Conservation (phyloP, 768 basidiomycete genomes). For the Astraeus odoratus region DNA sequence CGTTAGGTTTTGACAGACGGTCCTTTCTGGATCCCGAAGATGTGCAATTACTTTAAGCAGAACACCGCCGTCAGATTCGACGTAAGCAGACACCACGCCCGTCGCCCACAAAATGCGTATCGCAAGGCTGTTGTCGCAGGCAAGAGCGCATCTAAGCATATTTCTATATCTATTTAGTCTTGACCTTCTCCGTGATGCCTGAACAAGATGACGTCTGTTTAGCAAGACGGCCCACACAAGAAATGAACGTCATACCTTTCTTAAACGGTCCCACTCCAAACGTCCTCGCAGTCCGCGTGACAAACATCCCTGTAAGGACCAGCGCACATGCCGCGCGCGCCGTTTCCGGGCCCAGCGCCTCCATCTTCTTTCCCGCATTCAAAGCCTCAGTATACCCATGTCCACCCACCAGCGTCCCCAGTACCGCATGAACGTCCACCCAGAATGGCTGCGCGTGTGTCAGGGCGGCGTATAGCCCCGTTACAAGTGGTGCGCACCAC, state of each 20-base stretch:
- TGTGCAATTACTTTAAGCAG: too few species aligned
- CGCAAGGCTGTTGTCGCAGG: too few species aligned
- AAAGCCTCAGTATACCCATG: conserved; percentile 13
- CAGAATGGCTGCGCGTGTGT: conserved; percentile 87
- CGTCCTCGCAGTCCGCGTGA: conserved; percentile 58
- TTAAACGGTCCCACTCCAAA: conserved; percentile 30
- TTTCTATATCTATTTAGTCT: too few species aligned
- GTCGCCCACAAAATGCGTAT: too few species aligned
- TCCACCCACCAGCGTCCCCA: conserved; percentile 41
- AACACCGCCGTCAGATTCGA: too few species aligned
- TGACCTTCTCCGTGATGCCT: conserved; percentile 21
- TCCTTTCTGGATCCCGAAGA: too few species aligned
- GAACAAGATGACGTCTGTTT: not conserved
- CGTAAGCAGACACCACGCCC: too few species aligned
- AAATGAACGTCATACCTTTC: conserved; percentile 10
- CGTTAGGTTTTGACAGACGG: too few species aligned
- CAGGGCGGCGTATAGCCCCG: conserved; percentile 71
- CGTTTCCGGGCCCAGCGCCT: conserved; percentile 51
- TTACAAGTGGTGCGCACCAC: conserved; percentile 78
- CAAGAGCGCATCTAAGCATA: too few species aligned
- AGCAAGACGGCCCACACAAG: not conserved
- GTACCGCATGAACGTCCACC: conserved; percentile 48
- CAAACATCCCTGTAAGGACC: conserved; percentile 55
- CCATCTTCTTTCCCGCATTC: conserved; percentile 23
- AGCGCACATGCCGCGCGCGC: conserved; percentile 71